Base-by-base conservation (phyloP, 202 grass and related monocot genomes). In the Panicum virgatum region DNA sequence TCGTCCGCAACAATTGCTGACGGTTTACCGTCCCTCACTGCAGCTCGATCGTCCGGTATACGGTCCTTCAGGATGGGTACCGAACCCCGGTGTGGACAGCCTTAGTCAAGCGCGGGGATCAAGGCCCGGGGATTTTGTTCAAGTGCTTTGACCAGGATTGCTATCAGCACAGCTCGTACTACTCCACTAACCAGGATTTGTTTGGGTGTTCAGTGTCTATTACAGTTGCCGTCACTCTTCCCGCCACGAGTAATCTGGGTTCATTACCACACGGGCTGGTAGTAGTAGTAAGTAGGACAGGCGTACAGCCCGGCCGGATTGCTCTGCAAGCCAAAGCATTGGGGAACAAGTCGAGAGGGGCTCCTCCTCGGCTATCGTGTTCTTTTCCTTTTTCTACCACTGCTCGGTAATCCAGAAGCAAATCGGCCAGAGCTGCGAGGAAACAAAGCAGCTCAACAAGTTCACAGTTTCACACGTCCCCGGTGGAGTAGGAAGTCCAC, bases 401-500 rank as follows among this genome's bases (percentile, higher is more conserved):
- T 63, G 50, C 86, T 79, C 19, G 75, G 81, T 61, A 84, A 74
- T 59, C 13, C 19, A 7, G 75, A 67, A 69, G 67, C 75, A 83
- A 83, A 88, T 83, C 30, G 10, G 22, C 59, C 80, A 30, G 40
- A 79, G 67, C 80, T 79, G 76, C 43, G 76, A 62, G 26, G 62
- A 48, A 52, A n/a, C n/a, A n/a, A n/a, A n/a, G n/a, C n/a, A n/a
- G n/a, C n/a, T n/a, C n/a, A n/a, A n/a, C n/a, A n/a, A n/a, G 10
- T 75, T 69, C 64, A 56, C 78, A 15, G 64, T 75, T 84, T 78
- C 87, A 78, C 87, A 61, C 73, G 51, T 73, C 73, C 37, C 47
- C 20, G 54, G 51, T n/a, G 78, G n/a, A 77, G 12, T 39, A 25
- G 1, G 29, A 86, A 86, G 83, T 65, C 83, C 60, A 90, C 66